These are phyloP conservation scores for Trypanosoma theileri DNA, from an alignment of 208 protist species.

Conservation along the genomic window DNA sequence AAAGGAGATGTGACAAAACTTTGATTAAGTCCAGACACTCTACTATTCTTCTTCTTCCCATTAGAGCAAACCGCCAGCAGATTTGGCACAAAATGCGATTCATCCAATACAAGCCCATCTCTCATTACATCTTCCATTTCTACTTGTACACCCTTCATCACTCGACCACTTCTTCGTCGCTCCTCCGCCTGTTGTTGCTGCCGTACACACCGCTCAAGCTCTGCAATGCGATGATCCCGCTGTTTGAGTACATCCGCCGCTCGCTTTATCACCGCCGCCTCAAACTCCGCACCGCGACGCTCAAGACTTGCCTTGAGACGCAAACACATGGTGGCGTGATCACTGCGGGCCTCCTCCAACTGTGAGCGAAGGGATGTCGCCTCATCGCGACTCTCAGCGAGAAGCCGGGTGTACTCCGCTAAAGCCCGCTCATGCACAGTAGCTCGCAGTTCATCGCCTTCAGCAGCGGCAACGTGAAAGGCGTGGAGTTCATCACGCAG, in stretches of 20 bases:
- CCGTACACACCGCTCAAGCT: slow-evolving; percentile 1
- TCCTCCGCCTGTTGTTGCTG: neutral
- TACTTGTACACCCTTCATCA: slow-evolving; percentile 1
- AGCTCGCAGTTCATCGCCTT: slow-evolving; percentile 21
- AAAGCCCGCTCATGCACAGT: slow-evolving; percentile 29
- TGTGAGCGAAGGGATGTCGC: slow-evolving; percentile 20
- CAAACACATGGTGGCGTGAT: slow-evolving; percentile 39
- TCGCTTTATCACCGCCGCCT: slow-evolving; percentile 20
- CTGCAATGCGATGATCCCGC: slow-evolving; percentile 9
- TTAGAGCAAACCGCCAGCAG: slow-evolving; percentile 2
- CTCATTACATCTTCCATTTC: slow-evolving; percentile 1
- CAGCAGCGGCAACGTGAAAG: slow-evolving; percentile 21
- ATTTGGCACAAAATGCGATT: slow-evolving; percentile 23
- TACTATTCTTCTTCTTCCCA: neutral
- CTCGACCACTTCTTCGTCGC: slow-evolving; percentile 3
- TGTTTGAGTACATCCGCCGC: slow-evolving; percentile 14
- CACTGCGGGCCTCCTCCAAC: slow-evolving; percentile 43
- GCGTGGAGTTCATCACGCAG: slow-evolving; percentile 33
- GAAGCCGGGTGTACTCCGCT: slow-evolving; percentile 33
- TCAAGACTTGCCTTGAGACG: slow-evolving; percentile 36
- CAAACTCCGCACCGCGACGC: slow-evolving; percentile 25
- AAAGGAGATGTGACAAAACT: slow-evolving; percentile 7
- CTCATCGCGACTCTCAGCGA: slow-evolving; percentile 35
- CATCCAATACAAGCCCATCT: slow-evolving; percentile 6
- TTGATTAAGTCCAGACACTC: neutral